phyloP scores from a whole-genome alignment of 768 basidiomycete species.

The Crassisporium funariophilum region DNA sequence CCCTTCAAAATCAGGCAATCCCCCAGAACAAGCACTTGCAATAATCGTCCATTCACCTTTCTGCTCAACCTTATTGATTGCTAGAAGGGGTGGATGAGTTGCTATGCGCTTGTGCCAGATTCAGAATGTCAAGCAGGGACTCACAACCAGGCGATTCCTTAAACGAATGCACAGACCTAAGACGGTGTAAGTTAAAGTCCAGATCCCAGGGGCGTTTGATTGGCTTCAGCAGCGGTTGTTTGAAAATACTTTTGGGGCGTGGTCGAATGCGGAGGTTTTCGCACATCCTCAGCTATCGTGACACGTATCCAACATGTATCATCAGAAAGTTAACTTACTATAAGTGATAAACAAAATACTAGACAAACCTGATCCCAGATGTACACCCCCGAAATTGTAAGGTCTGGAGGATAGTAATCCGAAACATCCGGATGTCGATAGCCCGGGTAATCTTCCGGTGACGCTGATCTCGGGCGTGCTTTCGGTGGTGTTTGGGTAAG shows the following conservation, averaged over 20 bases:
- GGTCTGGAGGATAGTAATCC: background rate
- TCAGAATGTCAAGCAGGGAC: constrained; percentile 18
- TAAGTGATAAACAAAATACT: background rate
- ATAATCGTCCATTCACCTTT: constrained; percentile 41
- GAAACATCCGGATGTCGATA: background rate
- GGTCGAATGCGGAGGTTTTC: constrained; percentile 13
- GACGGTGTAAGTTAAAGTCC: constrained; percentile 17
- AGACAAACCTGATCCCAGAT: background rate
- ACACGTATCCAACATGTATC: background rate
- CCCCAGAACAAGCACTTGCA: constrained; percentile 49
- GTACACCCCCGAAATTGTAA: background rate
- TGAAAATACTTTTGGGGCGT: constrained; percentile 1
- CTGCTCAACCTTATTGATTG: constrained; percentile 56
- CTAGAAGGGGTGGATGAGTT: constrained; percentile 21
- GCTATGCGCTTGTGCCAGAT: background rate
- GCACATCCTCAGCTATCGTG: constrained; percentile 8
- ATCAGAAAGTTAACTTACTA: background rate
- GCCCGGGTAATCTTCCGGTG: background rate
- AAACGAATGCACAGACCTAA: constrained; percentile 32
- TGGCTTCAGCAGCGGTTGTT: background rate
- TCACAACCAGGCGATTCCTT: constrained; percentile 49
- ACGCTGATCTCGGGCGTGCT: background rate
- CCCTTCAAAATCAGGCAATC: constrained; percentile 35
- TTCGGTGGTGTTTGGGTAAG: background rate
- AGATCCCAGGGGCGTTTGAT: constrained; percentile 16